Evolutionary conservation across 805 yeast genomes (phyloP), one percentile per base, ranked within the genome.

Genomic region (Candida multigemmis): DNA sequence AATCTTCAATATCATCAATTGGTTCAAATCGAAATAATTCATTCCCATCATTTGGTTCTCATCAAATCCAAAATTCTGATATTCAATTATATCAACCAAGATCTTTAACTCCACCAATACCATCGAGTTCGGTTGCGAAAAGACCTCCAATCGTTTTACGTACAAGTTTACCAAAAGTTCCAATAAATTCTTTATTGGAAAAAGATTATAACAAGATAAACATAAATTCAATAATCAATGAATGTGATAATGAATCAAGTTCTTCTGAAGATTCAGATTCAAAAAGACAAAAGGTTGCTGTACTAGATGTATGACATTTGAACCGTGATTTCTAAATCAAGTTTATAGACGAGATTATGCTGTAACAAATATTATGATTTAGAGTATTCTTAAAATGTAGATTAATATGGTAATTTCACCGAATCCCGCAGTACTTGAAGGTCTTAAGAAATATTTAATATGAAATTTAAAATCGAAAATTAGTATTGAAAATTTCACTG

Each of bases 1-100:
- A 56, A 25, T 56, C 58, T 10, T 51, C 60, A 21, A 25, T 58
- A 3, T 48, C 56, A n/a, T 51, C 60, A 9, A 32, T 48, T 2
- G 38, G 49, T 12, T 48, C 59, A 12, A 17, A 17, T 10, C 19
- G 19, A 17, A 17, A 17, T 20, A 16, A 23, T 10, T 16, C 12
- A 23, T 11, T n/a, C 16, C 8, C 7, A 24, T 11, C 16, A 6
- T 16, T 10, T n/a, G 10, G 9, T 14, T 25, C 12, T 20, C 33
- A 3, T 19, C 26, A 6, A 17, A 26, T 3, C 25, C 25, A 22
- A 6, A 12, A 12, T 6, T 12, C 7, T 20, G 19, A 10, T 17
- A 10, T 17, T 17, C 7, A 10, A 20, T 10, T 7, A 16, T n/a
- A n/a, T n/a, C n/a, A n/a, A n/a, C 6, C 25, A 19, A 17, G 8